Evolutionary conservation across 768 basidiomycete species (phyloP).

Genomic region (Trametes villosa): DNA sequence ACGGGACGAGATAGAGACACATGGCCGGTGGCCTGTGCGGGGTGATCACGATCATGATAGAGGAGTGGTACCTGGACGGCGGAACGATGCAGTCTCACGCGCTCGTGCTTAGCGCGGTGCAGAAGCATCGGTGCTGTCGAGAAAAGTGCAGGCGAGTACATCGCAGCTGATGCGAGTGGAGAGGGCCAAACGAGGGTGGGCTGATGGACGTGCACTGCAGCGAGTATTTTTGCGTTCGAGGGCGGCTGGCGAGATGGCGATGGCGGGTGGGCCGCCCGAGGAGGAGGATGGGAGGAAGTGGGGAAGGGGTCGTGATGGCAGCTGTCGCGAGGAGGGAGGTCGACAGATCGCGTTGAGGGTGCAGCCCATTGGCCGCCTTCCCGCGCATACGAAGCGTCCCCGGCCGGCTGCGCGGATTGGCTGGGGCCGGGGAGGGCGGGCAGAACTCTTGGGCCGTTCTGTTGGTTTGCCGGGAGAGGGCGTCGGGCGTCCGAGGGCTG

Average conservation of each 20-base stretch:
- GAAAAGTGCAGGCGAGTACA: background rate
- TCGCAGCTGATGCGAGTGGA: conserved; percentile 14
- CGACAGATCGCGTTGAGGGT: conserved; percentile 1
- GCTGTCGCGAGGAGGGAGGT: conserved; percentile 21
- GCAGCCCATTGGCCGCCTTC: no score
- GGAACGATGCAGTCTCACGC: conserved; percentile 4
- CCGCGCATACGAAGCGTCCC: background rate
- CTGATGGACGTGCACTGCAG: conserved; percentile 9
- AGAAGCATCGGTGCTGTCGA: background rate
- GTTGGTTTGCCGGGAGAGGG: conserved; percentile 8
- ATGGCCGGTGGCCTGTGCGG: conserved; percentile 9
- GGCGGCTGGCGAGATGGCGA: background rate
- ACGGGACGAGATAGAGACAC: background rate
- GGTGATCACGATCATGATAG: conserved; percentile 17
- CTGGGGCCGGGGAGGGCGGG: background rate
- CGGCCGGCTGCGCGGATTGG: background rate
- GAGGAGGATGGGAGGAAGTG: background rate
- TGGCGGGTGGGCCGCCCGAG: background rate
- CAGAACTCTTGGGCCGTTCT: background rate
- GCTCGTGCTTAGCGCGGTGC: background rate
- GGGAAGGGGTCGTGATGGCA: conserved; percentile 23
- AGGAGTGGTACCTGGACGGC: conserved; percentile 1
- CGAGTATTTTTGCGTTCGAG: conserved; percentile 1
- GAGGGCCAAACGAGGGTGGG: conserved; percentile 13
- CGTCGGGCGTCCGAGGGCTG: no score